phyloP scores from a whole-genome alignment of 257 asterid species.

The Solanum bukasovii region DNA sequence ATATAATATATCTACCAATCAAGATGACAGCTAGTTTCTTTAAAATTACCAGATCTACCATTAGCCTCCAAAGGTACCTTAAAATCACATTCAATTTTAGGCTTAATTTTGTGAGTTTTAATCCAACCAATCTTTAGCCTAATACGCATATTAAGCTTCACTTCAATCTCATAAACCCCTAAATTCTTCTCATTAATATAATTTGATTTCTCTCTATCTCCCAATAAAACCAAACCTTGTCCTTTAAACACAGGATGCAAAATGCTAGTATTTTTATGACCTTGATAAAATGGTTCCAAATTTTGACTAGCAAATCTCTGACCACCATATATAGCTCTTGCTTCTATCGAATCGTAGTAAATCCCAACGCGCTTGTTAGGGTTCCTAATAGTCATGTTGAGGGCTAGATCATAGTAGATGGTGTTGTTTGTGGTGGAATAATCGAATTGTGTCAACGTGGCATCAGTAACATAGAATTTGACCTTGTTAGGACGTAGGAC shows the following conservation, averaged over 20 bases:
- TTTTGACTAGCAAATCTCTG: constrained; percentile 26
- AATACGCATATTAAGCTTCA: constrained; percentile 39
- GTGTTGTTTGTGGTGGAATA: constrained; percentile 34
- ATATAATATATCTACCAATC: constrained; percentile 45
- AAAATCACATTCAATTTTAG: constrained; percentile 62
- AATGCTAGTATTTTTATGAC: constrained; percentile 32
- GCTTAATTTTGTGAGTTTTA: constrained; percentile 43
- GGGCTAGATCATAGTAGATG: constrained; percentile 48
- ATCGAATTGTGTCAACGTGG: constrained; percentile 47
- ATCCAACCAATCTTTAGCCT: constrained; percentile 38
- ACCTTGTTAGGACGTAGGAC: constrained; percentile 71
- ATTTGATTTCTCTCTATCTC: constrained; percentile 30
- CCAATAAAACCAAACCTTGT: constrained; percentile 18
- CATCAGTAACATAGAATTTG: constrained; percentile 45
- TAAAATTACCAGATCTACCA: constrained; percentile 26
- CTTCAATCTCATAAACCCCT: constrained; percentile 33
- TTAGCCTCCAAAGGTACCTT: constrained; percentile 42
- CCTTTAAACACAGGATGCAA: constrained; percentile 38
- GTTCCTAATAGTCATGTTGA: constrained; percentile 63
- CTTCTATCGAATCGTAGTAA: constrained; percentile 74
- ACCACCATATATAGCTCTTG: constrained; percentile 50
- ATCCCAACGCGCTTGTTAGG: constrained; percentile 76
- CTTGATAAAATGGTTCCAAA: constrained; percentile 51
- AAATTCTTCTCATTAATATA: constrained; percentile 11
- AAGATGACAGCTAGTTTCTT: constrained; percentile 38